Base-by-base conservation (phyloP, 306 rosid species). In the Chamaecrista fasciculata region DNA sequence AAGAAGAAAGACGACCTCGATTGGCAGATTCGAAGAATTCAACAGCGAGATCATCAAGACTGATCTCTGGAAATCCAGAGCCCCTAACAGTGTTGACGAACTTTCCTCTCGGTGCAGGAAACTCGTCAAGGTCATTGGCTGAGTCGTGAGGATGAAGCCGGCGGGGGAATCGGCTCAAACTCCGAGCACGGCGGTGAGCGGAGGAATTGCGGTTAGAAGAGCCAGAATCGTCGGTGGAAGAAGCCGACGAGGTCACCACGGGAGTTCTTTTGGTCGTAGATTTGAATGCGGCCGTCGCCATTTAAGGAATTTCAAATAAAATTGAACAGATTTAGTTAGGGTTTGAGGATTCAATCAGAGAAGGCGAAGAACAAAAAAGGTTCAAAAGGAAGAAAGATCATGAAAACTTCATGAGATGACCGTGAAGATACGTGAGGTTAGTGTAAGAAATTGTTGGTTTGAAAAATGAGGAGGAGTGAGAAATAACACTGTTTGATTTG, bases 221-320 rank as follows among this genome's bases (percentile, higher is more conserved):
- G 58, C 83, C 53, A 40, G 89, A 76, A 75, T 82, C 95, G 0
- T 86, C 83, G 2, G 69, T 36, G 8, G 79, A 68, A 19, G 89
- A 51, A 52, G 80, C 40, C 1, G 76, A 31, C 5, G 94, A 57
- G 19, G 80, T 78, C 33, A 95, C 99, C 25, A 85, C 82, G 47
- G 86, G 68, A 11, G 81, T 80, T 60, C 99, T 82, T 74, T 81
- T 95, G 52, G 99, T 81, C 51, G 92, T 95, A 1, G 99, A 95
- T 77, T 91, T 95, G 92, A 95, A 95, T 31, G 99, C 97, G 12
- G 99, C 84, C 8, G 95, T 85, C 57, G 99, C 99, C 97, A 91
- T 91, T 29, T 2, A 15, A 34, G 18, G 5, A 12, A 50, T 3
- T 10, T 1, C 2, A 33, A 6, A 71, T 43, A 2, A 1, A 15